Base-by-base conservation (phyloP, 2,329 filamentous ascomycete species). In the Nemania sp. region DNA sequence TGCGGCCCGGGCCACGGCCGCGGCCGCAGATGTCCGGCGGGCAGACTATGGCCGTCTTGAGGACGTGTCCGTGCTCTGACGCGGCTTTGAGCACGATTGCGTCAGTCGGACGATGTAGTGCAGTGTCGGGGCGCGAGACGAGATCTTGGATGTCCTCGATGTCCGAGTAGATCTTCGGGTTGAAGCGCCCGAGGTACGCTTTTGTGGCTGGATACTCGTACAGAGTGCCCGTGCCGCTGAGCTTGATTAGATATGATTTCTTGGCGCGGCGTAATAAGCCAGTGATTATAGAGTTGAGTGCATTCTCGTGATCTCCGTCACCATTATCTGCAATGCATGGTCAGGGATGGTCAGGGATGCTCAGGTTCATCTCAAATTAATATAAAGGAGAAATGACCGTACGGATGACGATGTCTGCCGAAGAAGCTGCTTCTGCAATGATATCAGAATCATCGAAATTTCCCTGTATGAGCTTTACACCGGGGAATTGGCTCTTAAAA, bases 41-140 rank as follows among this genome's bases (percentile, higher is more conserved):
- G 31, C 42, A 45, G 9, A 45, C 8, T 19, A 45, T 45, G n/a
- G 42, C 42, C 9, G 28, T 34, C 42, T 45, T 45, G 20, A 45
- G 28, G 28, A 11, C 6, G 12, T 45, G 28, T 14, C 42, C 42
- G 17, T 45, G 28, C n/a, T 45, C 30, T 3, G 42, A 26, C 23
- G 42, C 42, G 9, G 42, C 42, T 7, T 33, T 23, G 11, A 34
- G 20, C 12, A 45, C 28, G 14, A 45, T 45, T 22, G 28, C 15
- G 28, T 45, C 42, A 22, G 28, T 45, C 12, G 17, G 17, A 19
- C 42, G 42, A 34, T 45, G 42, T 17, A 45, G 9, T 22, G 42
- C 42, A 34, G 26, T 24, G 20, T 33, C 42, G 8, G 42, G 42
- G 22, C 28, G 26, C 20, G 42, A 45, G n/a, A 34, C 17, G 11